Base-by-base conservation (phyloP, 495 filamentous ascomycete genomes). In the Penicillium pulvis region DNA sequence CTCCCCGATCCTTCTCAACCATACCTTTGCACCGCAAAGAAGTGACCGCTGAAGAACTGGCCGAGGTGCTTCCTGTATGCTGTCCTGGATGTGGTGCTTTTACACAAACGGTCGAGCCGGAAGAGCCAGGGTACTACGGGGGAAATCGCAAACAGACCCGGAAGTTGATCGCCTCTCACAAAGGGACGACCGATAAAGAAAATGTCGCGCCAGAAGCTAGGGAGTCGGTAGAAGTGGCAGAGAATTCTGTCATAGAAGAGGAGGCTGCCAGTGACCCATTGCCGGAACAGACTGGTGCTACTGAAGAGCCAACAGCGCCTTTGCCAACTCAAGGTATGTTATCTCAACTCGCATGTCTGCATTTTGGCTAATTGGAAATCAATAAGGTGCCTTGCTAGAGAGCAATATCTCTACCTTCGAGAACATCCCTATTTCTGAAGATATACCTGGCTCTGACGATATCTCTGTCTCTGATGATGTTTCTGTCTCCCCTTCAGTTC, bases 21-120 rank as follows among this genome's bases (percentile, higher is more conserved):
- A 58, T 58, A 14, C 28, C 17, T 7, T 42, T 57, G 4, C 31
- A 31, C 28, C 41, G 10, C 26, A 26, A 51, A 7, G 49, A 65
- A 16, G 23, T 57, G 11, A 1, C 47, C 16, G 7, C 55, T 9
- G 57, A 67, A 4, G 31, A 55, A 1, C 6, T 65, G 2, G 54
- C 60, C 6, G 57, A 70, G 39, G 23, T 60, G 17, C 56, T 79
- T 7, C 76, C 78, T 2, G 11, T 74, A 6, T 79, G 69, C 63
- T 99, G 94, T 68, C 85, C 89, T 20, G 94, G 94, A 53, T 99
- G 94, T 70, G 94, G 94, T 47, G 95, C 93, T 31, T 83, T 88
- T 56, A 82, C 88, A 49, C 94, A 98, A 66, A 88, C 81, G 0
- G 61, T 85, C 2, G 79, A 86, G 23, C 79, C 87, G n/a, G 69